phyloP scores from a whole-genome alignment of 2,329 filamentous ascomycete genomes.

The Botrytis medusae region DNA sequence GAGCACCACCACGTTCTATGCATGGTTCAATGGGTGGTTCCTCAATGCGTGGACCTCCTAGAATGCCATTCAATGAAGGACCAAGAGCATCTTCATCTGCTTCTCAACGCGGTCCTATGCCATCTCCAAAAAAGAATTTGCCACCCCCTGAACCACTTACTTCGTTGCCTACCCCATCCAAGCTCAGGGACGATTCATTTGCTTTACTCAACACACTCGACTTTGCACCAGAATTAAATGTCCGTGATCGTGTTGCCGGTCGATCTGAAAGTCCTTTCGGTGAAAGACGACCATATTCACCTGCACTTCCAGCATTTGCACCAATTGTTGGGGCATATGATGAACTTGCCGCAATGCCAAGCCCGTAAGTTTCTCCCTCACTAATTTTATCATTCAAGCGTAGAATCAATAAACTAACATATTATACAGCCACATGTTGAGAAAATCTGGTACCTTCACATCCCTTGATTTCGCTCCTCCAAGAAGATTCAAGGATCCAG shows the following conservation, averaged over 20 bases:
- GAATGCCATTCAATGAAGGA: slow-evolving; percentile 46
- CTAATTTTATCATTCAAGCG: background rate
- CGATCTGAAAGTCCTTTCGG: slow-evolving; percentile 63
- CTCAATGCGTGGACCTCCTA: slow-evolving; percentile 35
- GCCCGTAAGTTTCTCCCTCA: slow-evolving; percentile 67
- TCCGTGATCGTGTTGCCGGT: slow-evolving; percentile 68
- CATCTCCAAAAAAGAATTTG: slow-evolving; percentile 51
- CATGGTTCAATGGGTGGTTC: slow-evolving; percentile 52
- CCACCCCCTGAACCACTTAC: slow-evolving; percentile 73
- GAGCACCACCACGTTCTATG: slow-evolving; percentile 43
- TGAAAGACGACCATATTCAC: slow-evolving; percentile 70
- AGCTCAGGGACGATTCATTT: slow-evolving; percentile 79
- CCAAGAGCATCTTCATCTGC: slow-evolving; percentile 67
- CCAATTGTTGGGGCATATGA: slow-evolving; percentile 83
- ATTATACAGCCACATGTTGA: slow-evolving; percentile 60
- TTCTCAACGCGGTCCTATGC: slow-evolving; percentile 42
- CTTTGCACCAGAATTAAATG: slow-evolving; percentile 76
- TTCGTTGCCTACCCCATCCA: slow-evolving; percentile 80
- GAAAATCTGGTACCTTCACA: slow-evolving; percentile 77
- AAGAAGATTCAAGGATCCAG: slow-evolving; percentile 64
- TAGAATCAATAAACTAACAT: slow-evolving; percentile 35
- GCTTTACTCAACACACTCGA: slow-evolving; percentile 68
- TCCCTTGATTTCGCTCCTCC: slow-evolving; percentile 79
- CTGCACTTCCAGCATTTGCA: slow-evolving; percentile 70
- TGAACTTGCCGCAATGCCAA: slow-evolving; percentile 80